Base-by-base conservation (phyloP, 2,329 filamentous ascomycete genomes). In the Pyricularia sp. region DNA sequence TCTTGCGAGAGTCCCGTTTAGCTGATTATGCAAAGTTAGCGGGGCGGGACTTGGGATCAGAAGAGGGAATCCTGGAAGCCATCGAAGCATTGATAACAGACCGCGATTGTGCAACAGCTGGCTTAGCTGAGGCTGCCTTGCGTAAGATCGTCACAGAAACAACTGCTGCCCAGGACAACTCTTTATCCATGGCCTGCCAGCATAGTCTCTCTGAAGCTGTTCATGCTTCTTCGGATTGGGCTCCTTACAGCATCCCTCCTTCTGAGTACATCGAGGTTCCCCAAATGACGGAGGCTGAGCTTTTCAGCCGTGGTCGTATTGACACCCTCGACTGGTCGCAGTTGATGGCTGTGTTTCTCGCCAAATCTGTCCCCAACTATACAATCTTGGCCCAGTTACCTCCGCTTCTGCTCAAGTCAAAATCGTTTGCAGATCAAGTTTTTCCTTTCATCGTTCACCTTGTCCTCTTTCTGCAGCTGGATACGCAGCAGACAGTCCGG, bases 391-490 rank as follows among this genome's bases (percentile, higher is more conserved):
- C 83, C 12, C 83, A 88, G 2, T 75, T 97, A 28, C 79, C 83
- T 1, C 83, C 84, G 5, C 82, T 94, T 53, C 78, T 97, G 4
- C 75, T 78, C 13, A 80, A 82, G 13, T 84, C 93, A 30, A 81
- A 84, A 55, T 83, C 84, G 0, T 86, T 97, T 71, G 88, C 92
- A 0, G 83, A 87, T 66, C 83, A 86, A 57, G 80, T 91, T 0
- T 88, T 97, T 62, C 92, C 93, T 0, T 96, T 90, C 68, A 83
- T 97, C 64, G 78, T 96, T 3, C 96, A 99, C 74, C 79, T 96
- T 57, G 86, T 92, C 19, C 80, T 99, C 0, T 78, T 86, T 1
- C 82, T 84, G 55, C 88, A 93, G 70, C 75, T 83, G n/a, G 82
- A 88, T 31, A 80, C 81, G 53, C 82, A 86, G 31, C 82, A 85